Conservation (phyloP, 2,329 filamentous ascomycete genomes). For the Chaetomium globosum region DNA sequence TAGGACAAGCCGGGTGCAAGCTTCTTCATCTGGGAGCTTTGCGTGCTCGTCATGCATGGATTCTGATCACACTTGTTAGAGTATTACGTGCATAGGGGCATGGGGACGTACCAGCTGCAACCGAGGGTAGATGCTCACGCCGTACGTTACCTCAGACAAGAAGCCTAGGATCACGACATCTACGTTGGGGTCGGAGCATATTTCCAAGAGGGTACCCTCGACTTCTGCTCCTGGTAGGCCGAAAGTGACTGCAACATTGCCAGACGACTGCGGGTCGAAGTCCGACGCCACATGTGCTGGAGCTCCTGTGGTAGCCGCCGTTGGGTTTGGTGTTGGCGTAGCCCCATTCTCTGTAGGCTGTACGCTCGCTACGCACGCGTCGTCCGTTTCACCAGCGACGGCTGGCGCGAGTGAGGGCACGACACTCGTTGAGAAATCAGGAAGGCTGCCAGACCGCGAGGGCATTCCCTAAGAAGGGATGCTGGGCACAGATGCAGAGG, state of each 20-base stretch:
- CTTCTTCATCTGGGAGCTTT: too few species aligned
- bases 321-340: background rate
- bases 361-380: background rate
- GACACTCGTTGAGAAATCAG: slow-evolving; percentile 5
- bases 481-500: too few species aligned
- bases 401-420: background rate
- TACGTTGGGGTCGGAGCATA: slow-evolving; percentile 29
- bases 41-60: too few species aligned
- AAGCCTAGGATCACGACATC: slow-evolving; percentile 31
- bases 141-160: slow-evolving; percentile 20
- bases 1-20: slow-evolving; percentile 21
- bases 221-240: slow-evolving; percentile 17
- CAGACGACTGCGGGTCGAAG: slow-evolving; percentile 22
- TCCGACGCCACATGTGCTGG: slow-evolving; percentile 6
- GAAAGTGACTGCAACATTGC: slow-evolving; percentile 31
- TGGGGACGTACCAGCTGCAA: slow-evolving; percentile 21
- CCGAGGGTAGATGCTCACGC: slow-evolving; percentile 17
- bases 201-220: slow-evolving; percentile 14
- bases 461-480: too few species aligned
- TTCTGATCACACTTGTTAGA: too few species aligned
- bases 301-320: background rate
- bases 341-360: background rate
- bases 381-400: background rate
- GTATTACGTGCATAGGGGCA: background rate
- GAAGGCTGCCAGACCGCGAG: too few species aligned